Base-by-base conservation (phyloP, 257 asterid species). In the Eustoma russellianum region DNA sequence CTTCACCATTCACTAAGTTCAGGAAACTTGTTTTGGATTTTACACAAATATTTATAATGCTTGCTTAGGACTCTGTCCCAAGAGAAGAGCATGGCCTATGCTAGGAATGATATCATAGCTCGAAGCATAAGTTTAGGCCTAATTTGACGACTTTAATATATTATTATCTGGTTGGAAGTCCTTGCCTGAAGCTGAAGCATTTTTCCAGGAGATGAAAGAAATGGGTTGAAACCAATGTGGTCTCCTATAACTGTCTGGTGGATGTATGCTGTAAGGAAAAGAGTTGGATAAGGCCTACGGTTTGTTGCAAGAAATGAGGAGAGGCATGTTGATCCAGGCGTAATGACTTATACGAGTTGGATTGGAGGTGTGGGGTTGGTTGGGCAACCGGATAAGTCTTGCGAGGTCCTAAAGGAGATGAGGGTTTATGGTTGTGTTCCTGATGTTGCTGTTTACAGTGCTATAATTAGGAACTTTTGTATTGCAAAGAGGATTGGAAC, bases 351-450 rank as follows among this genome's bases (percentile, higher is more conserved):
- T 57, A 86, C 96, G 4, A 78, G 81, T 68, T 68, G 84, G 79
- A 84, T 91, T 41, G 96, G 96, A 57, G 98, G 96, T 41, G 75
- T 83, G 57, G 96, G 96, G 33, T 80, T 87, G 65, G 70, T 52
- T 45, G 96, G 98, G 47, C 96, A 83, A 66, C 98, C 96, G 0
- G 98, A 91, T 71, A 86, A 87, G 79, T 96, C 96, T 5, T 77
- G 85, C 70, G 81, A 74, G 9, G 51, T 86, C 34, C 82, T 91
- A 83, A 80, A 84, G 66, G 98, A 86, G 71, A 91, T 91, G 98
- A 84, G 48, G 66, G 96, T 87, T 61, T 80, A 82, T 18, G 95
- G 95, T 3, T 82, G 96, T 63, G 70, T 72, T 70, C 96, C 96
- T 0, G 98, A 87, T 68, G 95, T 58, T 50, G 94, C 95, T 33